Percentiles rank a stretch among this genome's conserved stretches.
Conservation (phyloP, 2,329 filamentous ascomycete genomes). For the Colletotrichum viniferum region DNA sequence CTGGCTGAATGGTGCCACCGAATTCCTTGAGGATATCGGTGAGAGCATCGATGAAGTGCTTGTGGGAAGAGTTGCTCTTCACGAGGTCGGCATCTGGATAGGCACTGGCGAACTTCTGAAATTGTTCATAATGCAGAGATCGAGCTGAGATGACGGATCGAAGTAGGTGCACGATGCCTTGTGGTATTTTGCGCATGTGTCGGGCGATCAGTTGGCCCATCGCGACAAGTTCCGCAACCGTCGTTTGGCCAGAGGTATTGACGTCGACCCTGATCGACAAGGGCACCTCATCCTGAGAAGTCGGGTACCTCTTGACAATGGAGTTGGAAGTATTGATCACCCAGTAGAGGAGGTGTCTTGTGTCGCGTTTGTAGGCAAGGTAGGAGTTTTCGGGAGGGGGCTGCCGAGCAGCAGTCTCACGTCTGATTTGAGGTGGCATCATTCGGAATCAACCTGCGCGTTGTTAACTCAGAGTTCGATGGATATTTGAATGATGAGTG, state of each 20-base stretch:
- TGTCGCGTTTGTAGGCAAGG: conserved; percentile 44
- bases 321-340: conserved; percentile 41
- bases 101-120: conserved; percentile 33
- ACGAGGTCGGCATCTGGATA: conserved; percentile 39
- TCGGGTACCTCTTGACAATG: conserved; percentile 31
- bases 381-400: conserved; percentile 32
- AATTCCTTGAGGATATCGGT: conserved; percentile 37
- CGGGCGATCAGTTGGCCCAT: conserved; percentile 45
- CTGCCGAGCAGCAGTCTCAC: background rate
- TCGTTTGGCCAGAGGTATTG: conserved; percentile 43
- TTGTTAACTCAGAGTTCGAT: background rate
- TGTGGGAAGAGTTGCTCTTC: conserved; percentile 42
- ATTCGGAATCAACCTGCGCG: background rate
- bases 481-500: background rate
- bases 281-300: background rate
- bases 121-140: conserved; percentile 29
- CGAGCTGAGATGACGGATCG: conserved; percentile 41
- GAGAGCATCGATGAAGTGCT: conserved; percentile 47
- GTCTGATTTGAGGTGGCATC: background rate
- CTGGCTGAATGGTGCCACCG: conserved; percentile 32
- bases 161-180: conserved; percentile 39
- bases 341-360: conserved; percentile 40
- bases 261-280: conserved; percentile 7
- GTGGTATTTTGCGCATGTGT: conserved; percentile 34
- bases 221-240: conserved; percentile 37